A percentile compares a stretch with the other conserved stretches of the same genome.
Conservation (phyloP, 192 early-diverging fungal species). For the Spinellus fusiger region DNA sequence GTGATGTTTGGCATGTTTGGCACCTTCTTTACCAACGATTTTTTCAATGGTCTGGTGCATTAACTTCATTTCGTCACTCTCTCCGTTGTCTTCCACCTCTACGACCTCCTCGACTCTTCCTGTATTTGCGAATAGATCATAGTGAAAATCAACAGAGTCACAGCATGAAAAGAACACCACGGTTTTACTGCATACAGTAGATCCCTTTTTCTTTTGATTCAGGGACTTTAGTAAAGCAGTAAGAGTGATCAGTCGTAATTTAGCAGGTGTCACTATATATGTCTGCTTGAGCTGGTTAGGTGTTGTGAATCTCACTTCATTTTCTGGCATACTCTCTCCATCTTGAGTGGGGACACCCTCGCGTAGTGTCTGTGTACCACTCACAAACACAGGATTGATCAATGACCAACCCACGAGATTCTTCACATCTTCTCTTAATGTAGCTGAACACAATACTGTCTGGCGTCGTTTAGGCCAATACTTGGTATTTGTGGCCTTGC, state of each 20-base stretch:
- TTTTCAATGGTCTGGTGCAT: conserved; percentile 23
- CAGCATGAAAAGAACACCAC: conserved; percentile 93
- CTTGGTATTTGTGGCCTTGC: conserved; percentile 26
- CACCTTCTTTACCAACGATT: conserved; percentile 12
- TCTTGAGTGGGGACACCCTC: too few relatives aligned
- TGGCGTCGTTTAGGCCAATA: conserved; percentile 61
- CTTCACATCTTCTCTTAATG: conserved; percentile 78
- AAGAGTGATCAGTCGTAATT: conserved; percentile 86
- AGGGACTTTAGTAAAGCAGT: conserved; percentile 64
- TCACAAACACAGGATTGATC: conserved; percentile 73
- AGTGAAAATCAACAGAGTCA: conserved; percentile 94
- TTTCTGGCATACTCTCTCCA: conserved; percentile 23
- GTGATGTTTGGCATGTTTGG: neutral
- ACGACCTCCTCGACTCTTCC: conserved; percentile 32
- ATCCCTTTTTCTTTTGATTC: conserved; percentile 15
- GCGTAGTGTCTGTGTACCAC: conserved; percentile 52
- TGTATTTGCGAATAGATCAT: conserved; percentile 71
- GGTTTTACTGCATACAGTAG: conserved; percentile 46
- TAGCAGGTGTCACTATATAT: conserved; percentile 82
- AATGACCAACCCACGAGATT: conserved; percentile 75
- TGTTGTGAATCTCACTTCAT: conserved; percentile 53
- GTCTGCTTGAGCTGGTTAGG: conserved; percentile 87
- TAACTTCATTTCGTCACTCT: conserved; percentile 37
- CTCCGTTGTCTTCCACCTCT: conserved; percentile 41
- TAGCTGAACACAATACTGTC: conserved; percentile 88